These are phyloP conservation scores for Mycocentrospora acerina DNA, from an alignment of 2,329 filamentous ascomycete species.

Conservation along the genomic window DNA sequence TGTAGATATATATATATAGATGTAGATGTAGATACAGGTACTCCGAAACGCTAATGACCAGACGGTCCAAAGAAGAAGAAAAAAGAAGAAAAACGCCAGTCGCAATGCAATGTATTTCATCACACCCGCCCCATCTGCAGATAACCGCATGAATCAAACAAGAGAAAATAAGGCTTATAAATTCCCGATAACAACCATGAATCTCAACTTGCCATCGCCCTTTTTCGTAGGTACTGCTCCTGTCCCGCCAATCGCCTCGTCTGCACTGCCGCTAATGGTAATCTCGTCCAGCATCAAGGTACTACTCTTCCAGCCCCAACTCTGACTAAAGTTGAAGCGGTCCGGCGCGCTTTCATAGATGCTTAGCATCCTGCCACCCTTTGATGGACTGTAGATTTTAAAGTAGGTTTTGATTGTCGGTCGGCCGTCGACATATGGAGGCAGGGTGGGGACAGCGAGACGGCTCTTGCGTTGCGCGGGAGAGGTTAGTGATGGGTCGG, in stretches of 20 bases:
- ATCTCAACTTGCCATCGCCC: constrained; percentile 56
- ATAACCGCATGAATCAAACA: too few species aligned
- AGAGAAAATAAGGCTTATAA: too few species aligned
- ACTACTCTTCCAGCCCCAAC: constrained; percentile 63
- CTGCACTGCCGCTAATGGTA: constrained; percentile 20
- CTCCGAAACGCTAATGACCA: too few species aligned
- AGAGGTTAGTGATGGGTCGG: constrained; percentile 27
- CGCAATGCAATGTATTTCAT: too few species aligned
- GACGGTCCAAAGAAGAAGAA: too few species aligned
- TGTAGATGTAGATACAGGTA: too few species aligned
- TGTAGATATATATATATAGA: too few species aligned
- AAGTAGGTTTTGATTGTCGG: constrained; percentile 63
- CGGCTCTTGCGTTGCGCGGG: constrained; percentile 20
- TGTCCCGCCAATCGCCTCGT: constrained; percentile 13
- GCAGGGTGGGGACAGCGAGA: constrained; percentile 45
- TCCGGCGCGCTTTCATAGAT: constrained; percentile 62
- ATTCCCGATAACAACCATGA: constrained; percentile 62
- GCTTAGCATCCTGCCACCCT: constrained; percentile 59
- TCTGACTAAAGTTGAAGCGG: constrained; percentile 61
- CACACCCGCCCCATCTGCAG: too few species aligned
- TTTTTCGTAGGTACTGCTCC: constrained; percentile 26
- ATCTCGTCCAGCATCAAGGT: constrained; percentile 58
- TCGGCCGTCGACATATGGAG: constrained; percentile 56
- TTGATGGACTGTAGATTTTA: constrained; percentile 61
- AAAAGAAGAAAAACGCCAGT: too few species aligned